Percentiles rank a stretch among this genome's conserved stretches.
phyloP scores from a whole-genome alignment of 1,284 basidiomycete species.

The Heterobasidion annosum region DNA sequence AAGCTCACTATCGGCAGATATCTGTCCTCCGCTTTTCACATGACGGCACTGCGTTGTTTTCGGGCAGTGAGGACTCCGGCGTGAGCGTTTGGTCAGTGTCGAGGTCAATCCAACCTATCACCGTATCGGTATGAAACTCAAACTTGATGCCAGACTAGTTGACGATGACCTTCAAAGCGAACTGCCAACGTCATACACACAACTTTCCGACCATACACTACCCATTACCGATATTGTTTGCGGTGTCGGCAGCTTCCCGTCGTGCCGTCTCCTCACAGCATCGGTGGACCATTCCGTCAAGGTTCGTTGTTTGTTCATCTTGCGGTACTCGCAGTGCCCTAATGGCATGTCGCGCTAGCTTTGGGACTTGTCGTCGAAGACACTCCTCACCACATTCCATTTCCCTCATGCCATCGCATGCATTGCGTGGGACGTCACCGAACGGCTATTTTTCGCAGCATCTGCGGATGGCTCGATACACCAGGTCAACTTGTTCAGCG shows the following conservation, averaged over 20 bases:
- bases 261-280: constrained; percentile 70
- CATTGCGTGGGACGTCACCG: constrained; percentile 74
- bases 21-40: constrained; percentile 76
- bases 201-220: constrained; percentile 86
- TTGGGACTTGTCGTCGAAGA: constrained; percentile 74
- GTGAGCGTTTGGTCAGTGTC: constrained; percentile 87
- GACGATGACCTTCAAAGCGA: constrained; percentile 65
- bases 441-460: constrained; percentile 84
- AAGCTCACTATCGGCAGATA: constrained; percentile 90
- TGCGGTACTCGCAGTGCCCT: not conserved
- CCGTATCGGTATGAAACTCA: not conserved
- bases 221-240: constrained; percentile 79
- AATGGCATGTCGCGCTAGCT: constrained; percentile 32
- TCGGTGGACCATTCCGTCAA: constrained; percentile 92
- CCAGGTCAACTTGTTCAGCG: constrained; percentile 75
- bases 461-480: constrained; percentile 65
- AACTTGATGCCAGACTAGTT: constrained; percentile 42
- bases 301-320: constrained; percentile 29
- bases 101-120: constrained; percentile 39
- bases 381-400: constrained; percentile 79
- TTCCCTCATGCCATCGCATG: constrained; percentile 68
- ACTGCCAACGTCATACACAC: constrained; percentile 69
- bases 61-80: constrained; percentile 85
- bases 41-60: constrained; percentile 75
- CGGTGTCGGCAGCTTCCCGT: constrained; percentile 74